Conservation (phyloP, 805 yeast genomes). For the Candida nanaspora region DNA sequence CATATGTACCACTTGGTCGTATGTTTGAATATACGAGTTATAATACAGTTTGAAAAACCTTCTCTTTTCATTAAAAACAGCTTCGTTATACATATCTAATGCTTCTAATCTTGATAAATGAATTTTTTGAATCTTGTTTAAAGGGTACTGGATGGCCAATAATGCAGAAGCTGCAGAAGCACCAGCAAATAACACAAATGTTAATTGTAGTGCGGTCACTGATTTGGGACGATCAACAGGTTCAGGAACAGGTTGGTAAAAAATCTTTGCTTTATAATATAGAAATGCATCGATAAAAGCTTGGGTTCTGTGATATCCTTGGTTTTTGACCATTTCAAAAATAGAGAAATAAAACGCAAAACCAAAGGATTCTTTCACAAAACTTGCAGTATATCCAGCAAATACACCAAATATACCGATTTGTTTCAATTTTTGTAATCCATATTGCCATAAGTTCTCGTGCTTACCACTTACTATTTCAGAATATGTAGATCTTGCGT, state of each 20-base stretch:
- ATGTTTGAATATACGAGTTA: conserved; percentile 72
- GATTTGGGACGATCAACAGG: conserved; percentile 16
- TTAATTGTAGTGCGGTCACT: conserved; percentile 47
- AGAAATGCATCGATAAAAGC: conserved; percentile 34
- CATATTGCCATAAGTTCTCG: conserved; percentile 73
- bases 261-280: conserved; percentile 25
- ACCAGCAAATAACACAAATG: conserved; percentile 76
- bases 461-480: conserved; percentile 65
- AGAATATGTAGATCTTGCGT: conserved; percentile 69
- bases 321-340: conserved; percentile 73
- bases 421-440: conserved; percentile 56
- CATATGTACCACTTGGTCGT: conserved; percentile 48
- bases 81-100: conserved; percentile 52
- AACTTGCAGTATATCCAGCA: conserved; percentile 79
- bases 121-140: conserved; percentile 69
- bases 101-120: conserved; percentile 78
- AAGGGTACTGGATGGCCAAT: conserved; percentile 76
- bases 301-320: conserved; percentile 44
- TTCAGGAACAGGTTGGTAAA: conserved; percentile 10
- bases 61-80: conserved; percentile 16
- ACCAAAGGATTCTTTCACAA: conserved; percentile 73
- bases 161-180: conserved; percentile 77
- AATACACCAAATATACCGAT: conserved; percentile 80
- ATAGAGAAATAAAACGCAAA: conserved; percentile 80
- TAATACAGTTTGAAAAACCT: conserved; percentile 47